Conservation (phyloP, 2,329 filamentous ascomycete genomes). For the Talaromyces funiculosus region DNA sequence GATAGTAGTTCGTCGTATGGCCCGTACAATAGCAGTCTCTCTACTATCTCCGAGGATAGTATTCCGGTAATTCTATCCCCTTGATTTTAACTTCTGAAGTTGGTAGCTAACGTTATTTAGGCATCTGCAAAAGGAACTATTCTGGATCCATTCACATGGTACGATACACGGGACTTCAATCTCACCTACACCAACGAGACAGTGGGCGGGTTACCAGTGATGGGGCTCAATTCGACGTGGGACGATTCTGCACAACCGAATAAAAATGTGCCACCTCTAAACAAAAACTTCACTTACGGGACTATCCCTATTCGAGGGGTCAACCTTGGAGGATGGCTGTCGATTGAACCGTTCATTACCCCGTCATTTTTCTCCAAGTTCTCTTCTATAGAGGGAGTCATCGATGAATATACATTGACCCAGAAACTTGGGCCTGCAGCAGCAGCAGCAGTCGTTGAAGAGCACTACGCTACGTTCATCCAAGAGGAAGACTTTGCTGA, state of each 20-base stretch:
- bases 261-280: conserved; percentile 68
- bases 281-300: conserved; percentile 72
- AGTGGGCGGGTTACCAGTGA: conserved; percentile 81
- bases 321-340: conserved; percentile 90
- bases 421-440: conserved; percentile 62
- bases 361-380: conserved; percentile 79
- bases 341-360: conserved; percentile 89
- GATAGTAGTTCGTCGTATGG: conserved; percentile 23
- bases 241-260: conserved; percentile 78
- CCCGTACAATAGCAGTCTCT: conserved; percentile 44
- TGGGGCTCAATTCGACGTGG: conserved; percentile 81
- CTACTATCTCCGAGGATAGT: conserved; percentile 49
- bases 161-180: conserved; percentile 85
- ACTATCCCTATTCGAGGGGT: conserved; percentile 78
- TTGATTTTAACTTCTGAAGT: neutral
- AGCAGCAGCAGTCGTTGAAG: conserved; percentile 67
- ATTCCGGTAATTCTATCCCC: conserved; percentile 48
- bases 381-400: conserved; percentile 54
- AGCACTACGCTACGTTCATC: conserved; percentile 86
- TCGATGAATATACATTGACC: conserved; percentile 84
- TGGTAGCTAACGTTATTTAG: conserved; percentile 18
- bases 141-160: conserved; percentile 87
- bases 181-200: conserved; percentile 82
- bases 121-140: conserved; percentile 65
- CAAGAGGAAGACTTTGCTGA: conserved; percentile 77